Evolutionary conservation across 2,329 filamentous ascomycete species (phyloP), one percentile per base, ranked within the genome.

Genomic region (Monilinia laxa): DNA sequence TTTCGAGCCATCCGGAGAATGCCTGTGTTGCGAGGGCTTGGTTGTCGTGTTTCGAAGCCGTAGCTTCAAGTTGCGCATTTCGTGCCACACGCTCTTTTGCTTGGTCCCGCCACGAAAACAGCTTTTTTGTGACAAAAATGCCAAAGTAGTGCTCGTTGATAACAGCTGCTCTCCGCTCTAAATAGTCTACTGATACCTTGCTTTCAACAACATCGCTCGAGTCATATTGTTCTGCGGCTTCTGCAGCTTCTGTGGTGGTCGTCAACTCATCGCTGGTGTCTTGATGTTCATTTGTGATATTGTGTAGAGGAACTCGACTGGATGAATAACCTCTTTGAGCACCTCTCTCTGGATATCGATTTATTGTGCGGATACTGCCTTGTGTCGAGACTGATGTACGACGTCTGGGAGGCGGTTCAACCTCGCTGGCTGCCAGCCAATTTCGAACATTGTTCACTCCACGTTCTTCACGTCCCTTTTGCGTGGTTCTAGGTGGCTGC

Each of bases 21-120:
- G 81, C 82, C 69, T 84, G 80, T 49, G 79, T 81, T 57, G 87
- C 75, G 25, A 89, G 77, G 11, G 81, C 81, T 18, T 75, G 74
- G 40, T 79, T 79, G 72, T 89, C 84, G 62, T 81, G 80, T 25
- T 79, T 79, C 11, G 76, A 69, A n/a, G 86, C 83, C 64, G 80
- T 76, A 16, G 75, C 70, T 67, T 80, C 77, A 71, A 82, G 78
- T 35, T 77, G 73, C 42, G 74, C 70, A 66, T 77, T 79, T 42
- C 75, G 71, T 62, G 80, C 75, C 64, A 75, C 75, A 42, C 73
- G 69, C 67, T 79, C 75, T 12, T 68, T 40, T 55, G 73, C 70
- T 66, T 69, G 71, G 16, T 73, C 67, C 67, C 68, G 73, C 75
- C 75, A 76, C 40, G 58, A 35, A 47, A 54, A 67, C 42, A 76